phyloP scores from a whole-genome alignment of 2,329 filamentous ascomycete genomes.

The Knufia fluminis region DNA sequence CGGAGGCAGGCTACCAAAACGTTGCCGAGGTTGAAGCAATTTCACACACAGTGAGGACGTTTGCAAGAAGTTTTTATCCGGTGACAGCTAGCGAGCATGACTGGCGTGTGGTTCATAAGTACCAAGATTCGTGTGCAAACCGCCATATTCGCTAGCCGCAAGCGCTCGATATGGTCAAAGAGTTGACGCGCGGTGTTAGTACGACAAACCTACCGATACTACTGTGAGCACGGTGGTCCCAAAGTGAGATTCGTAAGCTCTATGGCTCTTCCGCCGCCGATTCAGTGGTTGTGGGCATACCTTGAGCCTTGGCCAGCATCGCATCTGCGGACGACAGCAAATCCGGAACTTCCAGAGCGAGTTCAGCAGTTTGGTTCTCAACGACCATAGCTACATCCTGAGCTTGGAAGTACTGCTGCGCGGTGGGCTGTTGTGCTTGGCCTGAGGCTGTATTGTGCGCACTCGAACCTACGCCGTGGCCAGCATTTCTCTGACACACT shows the following conservation, averaged over 20 bases:
- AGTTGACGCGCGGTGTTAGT: too few species aligned
- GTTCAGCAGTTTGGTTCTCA: background rate
- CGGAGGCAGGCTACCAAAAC: conserved; percentile 12
- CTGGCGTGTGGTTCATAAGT: too few species aligned
- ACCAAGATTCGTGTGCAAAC: too few species aligned
- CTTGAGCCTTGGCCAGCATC: background rate
- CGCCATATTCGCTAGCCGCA: too few species aligned
- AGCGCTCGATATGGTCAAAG: too few species aligned
- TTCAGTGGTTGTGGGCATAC: background rate
- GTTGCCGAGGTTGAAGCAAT: background rate
- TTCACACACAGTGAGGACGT: background rate
- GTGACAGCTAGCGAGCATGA: too few species aligned
- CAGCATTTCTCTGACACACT: conserved; percentile 7
- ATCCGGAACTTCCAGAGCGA: background rate
- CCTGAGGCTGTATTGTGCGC: background rate
- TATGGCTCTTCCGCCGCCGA: background rate
- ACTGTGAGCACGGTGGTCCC: too few species aligned
- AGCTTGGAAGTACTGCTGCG: background rate
- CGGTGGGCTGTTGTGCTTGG: background rate
- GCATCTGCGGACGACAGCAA: background rate
- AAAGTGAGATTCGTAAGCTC: too few species aligned
- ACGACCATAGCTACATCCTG: background rate
- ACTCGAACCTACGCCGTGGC: background rate
- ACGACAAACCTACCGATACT: too few species aligned
- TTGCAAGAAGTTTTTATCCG: background rate